phyloP scores from a whole-genome alignment of 306 rosid genomes.

The Parietaria judaica region DNA sequence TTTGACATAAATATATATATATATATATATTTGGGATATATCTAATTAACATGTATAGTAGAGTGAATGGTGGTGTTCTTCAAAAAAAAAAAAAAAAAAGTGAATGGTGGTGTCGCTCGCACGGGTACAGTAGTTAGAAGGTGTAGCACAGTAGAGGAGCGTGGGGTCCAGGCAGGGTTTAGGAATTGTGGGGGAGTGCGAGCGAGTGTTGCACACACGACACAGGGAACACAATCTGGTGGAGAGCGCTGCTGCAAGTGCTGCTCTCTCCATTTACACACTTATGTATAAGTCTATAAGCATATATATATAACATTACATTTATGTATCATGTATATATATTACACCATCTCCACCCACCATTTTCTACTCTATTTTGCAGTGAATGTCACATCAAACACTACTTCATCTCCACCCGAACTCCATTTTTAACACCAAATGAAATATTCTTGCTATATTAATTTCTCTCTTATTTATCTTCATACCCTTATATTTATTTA shows the following conservation, averaged over 20 bases:
- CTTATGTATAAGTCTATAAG: not conserved
- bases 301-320: too few species aligned
- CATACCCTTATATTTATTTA: too few species aligned
- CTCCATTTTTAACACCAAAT: too few species aligned
- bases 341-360: too few species aligned
- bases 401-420: too few species aligned
- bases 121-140: constrained; percentile 13
- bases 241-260: constrained; percentile 31
- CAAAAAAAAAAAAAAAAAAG: too few species aligned
- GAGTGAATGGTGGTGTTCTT: not conserved
- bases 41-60: not conserved
- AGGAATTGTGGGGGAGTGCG: not conserved
- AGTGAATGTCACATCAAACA: constrained; percentile 10
- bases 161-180: constrained; percentile 8
- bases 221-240: constrained; percentile 56
- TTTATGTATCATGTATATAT: not conserved
- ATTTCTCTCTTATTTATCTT: too few species aligned
- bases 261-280: not conserved
- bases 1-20: too few species aligned
- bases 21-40: too few species aligned
- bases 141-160: not conserved
- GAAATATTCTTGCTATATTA: too few species aligned
- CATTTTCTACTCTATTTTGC: too few species aligned
- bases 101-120: constrained; percentile 4
- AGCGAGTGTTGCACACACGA: constrained; percentile 27